These are phyloP conservation scores for Sugiyamaella japonica DNA, from an alignment of 1,139 yeast genomes.

Conservation along the genomic window DNA sequence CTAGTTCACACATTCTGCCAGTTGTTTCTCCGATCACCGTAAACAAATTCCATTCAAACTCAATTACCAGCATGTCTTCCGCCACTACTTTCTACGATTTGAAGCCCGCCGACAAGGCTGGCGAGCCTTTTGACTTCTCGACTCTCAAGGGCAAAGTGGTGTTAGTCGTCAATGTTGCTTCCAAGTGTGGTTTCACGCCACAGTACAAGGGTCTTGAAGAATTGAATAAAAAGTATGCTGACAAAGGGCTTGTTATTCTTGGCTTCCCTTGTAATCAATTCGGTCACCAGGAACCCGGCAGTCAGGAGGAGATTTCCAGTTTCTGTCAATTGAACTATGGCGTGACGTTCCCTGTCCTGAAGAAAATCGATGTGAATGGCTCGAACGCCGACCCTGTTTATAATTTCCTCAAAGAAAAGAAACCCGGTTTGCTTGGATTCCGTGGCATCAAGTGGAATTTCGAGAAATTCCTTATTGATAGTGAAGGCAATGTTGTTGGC, in stretches of 20 bases:
- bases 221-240: constrained; percentile 74
- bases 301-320: constrained; percentile 60
- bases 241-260: constrained; percentile 70
- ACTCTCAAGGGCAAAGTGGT: constrained; percentile 87
- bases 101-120: constrained; percentile 56
- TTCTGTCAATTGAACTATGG: constrained; percentile 71
- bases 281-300: constrained; percentile 83
- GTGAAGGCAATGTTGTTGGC: constrained; percentile 66
- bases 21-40: background rate
- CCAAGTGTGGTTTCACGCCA: constrained; percentile 58
- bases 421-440: constrained; percentile 70
- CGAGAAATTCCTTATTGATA: constrained; percentile 81
- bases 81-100: constrained; percentile 54
- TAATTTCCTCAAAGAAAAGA: constrained; percentile 65
- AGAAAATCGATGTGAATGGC: constrained; percentile 90
- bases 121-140: constrained; percentile 63
- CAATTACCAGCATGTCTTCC: constrained; percentile 31
- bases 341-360: constrained; percentile 84
- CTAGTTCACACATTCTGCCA: background rate
- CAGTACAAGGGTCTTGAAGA: constrained; percentile 86
- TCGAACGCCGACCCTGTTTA: constrained; percentile 76
- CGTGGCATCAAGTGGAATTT: constrained; percentile 92
- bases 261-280: constrained; percentile 97
- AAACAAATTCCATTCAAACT: background rate
- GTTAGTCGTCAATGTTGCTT: constrained; percentile 85